Base-by-base conservation (phyloP, 2,329 filamentous ascomycete genomes). In the Pyrenochaeta sp. region DNA sequence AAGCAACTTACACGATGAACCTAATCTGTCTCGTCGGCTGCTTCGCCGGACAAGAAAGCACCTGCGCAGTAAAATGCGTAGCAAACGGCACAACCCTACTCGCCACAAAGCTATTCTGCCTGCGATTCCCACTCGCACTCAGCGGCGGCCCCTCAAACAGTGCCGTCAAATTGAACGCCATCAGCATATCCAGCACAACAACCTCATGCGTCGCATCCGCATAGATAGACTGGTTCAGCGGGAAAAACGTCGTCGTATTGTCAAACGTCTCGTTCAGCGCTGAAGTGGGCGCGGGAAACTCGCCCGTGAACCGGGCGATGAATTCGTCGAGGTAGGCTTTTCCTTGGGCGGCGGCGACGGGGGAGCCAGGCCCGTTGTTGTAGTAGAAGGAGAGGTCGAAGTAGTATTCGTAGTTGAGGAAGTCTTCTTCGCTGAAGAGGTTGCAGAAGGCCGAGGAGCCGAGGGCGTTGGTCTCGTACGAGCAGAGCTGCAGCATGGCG, bases 361-460 rank as follows among this genome's bases (percentile, higher is more conserved):
- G 62, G 4, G 60, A 64, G 5, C 63, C 62, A 7, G 60, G 60
- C 0, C 63, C 60, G 40, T 67, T 67, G 52, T 67, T 65, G 50
- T 60, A 63, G 51, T 64, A 66, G 55, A 73, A 60, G 43, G 68
- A 68, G 20, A 77, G 55, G 42, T 77, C 74, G 48, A 67, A 74
- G 55, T 67, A 74, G 54, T 77, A 76, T 37, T 76, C 74, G 41
- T 69, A 75, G 46, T 74, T 74, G 7, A 74, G 20, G 44, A 72
- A 77, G 42, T 77, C 74, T 40, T 74, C 53, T 30, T 74, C 60
- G 32, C 56, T 72, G 56, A 76, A 77, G 7, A 77, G 60, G 5
- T 44, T 29, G 49, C 74, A 77, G 60, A 76, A 76, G 3, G 67
- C 55, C 0, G 73, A 75, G 51, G 73, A 76, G 17, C 74, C 74